These are phyloP conservation scores for Penicillium canescens DNA, from an alignment of 495 filamentous ascomycete genomes.

Conservation along the genomic window DNA sequence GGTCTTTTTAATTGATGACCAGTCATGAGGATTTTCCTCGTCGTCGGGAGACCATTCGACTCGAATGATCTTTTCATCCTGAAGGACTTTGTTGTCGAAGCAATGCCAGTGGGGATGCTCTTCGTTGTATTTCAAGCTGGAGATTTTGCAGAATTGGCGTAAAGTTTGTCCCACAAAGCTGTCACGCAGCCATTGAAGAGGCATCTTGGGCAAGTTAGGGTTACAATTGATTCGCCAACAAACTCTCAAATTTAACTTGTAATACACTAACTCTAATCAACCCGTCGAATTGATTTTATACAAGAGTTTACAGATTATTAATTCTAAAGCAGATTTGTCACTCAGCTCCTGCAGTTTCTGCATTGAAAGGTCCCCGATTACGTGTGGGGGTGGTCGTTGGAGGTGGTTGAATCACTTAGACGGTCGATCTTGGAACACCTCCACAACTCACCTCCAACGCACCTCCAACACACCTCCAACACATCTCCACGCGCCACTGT, in stretches of 20 bases:
- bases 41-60: slow-evolving; percentile 43
- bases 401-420: background rate
- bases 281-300: background rate
- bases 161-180: slow-evolving; percentile 4
- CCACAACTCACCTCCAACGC: background rate
- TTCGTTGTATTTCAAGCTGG: background rate
- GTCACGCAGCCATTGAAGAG: slow-evolving; percentile 3
- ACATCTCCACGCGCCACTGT: too few species aligned
- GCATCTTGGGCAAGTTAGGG: background rate
- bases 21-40: slow-evolving; percentile 43
- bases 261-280: too few species aligned
- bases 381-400: slow-evolving; percentile 10
- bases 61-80: slow-evolving; percentile 7
- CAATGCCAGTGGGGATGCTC: background rate
- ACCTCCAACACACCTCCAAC: too few species aligned
- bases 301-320: background rate
- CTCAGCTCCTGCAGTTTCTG: background rate
- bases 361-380: background rate
- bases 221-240: background rate
- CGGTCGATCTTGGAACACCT: background rate
- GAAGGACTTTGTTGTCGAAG: background rate
- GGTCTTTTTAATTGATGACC: slow-evolving; percentile 36
- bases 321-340: background rate
- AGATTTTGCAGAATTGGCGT: background rate
- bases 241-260: too few species aligned